These are phyloP conservation scores for Candida palmyrensis DNA, from an alignment of 805 yeast genomes.

Conservation along the genomic window DNA sequence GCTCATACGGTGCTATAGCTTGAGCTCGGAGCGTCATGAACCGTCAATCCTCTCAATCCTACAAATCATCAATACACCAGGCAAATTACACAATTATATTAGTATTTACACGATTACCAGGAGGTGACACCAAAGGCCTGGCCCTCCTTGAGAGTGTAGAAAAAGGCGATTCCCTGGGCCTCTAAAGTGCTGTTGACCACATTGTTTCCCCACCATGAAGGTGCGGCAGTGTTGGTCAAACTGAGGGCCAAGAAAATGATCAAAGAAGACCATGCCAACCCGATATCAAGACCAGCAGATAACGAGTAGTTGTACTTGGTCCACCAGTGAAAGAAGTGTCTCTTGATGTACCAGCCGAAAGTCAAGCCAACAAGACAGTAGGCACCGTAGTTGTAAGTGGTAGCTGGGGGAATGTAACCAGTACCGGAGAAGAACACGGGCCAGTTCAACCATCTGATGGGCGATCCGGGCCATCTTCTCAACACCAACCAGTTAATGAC, in stretches of 20 bases:
- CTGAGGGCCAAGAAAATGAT: slow-evolving; percentile 29
- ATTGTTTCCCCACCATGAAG: slow-evolving; percentile 65
- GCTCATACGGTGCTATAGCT: too few relatives aligned
- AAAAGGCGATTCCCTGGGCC: slow-evolving; percentile 27
- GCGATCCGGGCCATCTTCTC: slow-evolving; percentile 38
- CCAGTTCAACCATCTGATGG: slow-evolving; percentile 27
- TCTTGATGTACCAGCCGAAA: slow-evolving; percentile 36
- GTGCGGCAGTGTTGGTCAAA: slow-evolving; percentile 10
- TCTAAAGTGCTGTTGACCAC: slow-evolving; percentile 39
- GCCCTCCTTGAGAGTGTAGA: slow-evolving; percentile 28
- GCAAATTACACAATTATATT: too few relatives aligned
- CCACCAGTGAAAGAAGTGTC: slow-evolving; percentile 40
- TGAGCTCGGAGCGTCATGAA: too few relatives aligned
- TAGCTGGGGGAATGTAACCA: slow-evolving; percentile 71
- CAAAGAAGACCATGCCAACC: slow-evolving; percentile 36
- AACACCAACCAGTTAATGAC: slow-evolving; percentile 32
- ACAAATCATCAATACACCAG: too few relatives aligned
- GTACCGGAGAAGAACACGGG: slow-evolving; percentile 42
- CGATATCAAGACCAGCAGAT: slow-evolving; percentile 42
- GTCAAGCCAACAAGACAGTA: slow-evolving; percentile 40
- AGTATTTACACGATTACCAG: too few relatives aligned
- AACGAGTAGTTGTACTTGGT: slow-evolving; percentile 40
- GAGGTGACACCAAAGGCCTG: slow-evolving; percentile 42
- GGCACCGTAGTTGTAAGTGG: slow-evolving; percentile 60
- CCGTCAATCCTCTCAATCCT: too few relatives aligned